phyloP scores from a whole-genome alignment of 2,329 filamentous ascomycete species.

The Fonsecaea erecta region DNA sequence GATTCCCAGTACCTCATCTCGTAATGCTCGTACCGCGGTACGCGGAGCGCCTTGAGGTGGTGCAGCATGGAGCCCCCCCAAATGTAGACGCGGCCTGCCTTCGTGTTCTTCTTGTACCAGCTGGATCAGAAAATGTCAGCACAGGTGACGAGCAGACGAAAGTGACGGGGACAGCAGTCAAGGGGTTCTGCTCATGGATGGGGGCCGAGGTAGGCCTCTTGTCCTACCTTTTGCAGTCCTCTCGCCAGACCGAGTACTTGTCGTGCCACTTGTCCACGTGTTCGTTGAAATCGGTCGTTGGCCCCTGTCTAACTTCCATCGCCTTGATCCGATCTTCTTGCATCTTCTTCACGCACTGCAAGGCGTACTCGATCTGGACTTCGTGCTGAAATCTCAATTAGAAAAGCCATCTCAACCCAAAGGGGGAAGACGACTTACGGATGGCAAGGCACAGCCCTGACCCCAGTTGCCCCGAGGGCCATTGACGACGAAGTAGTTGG shows the following conservation, averaged over 20 bases:
- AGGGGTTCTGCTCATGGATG: constrained; percentile 43
- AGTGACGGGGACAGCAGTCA: constrained; percentile 41
- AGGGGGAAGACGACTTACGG: not conserved
- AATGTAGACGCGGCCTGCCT: constrained; percentile 5
- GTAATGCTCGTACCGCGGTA: constrained; percentile 44
- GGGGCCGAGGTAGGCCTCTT: no score
- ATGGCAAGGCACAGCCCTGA: constrained; percentile 13
- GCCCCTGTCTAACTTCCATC: constrained; percentile 13
- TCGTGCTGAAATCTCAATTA: constrained; percentile 3
- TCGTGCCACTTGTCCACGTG: constrained; percentile 23
- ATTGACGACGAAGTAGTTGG: constrained; percentile 29
- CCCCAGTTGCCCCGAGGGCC: constrained; percentile 14
- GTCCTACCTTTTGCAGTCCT: constrained; percentile 17
- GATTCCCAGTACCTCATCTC: constrained; percentile 42
- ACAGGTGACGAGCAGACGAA: constrained; percentile 44
- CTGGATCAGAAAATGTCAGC: not conserved
- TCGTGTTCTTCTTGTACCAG: constrained; percentile 11
- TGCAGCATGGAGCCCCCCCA: constrained; percentile 16
- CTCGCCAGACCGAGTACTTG: constrained; percentile 18
- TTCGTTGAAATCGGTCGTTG: constrained; percentile 19
- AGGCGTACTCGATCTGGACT: constrained; percentile 16
- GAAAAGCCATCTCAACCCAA: not conserved
- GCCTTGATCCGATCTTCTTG: constrained; percentile 19
- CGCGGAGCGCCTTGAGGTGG: constrained; percentile 40
- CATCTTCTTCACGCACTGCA: constrained; percentile 22